phyloP scores from a whole-genome alignment of 2,329 filamentous ascomycete genomes.

The Stagonosporopsis vannaccii region DNA sequence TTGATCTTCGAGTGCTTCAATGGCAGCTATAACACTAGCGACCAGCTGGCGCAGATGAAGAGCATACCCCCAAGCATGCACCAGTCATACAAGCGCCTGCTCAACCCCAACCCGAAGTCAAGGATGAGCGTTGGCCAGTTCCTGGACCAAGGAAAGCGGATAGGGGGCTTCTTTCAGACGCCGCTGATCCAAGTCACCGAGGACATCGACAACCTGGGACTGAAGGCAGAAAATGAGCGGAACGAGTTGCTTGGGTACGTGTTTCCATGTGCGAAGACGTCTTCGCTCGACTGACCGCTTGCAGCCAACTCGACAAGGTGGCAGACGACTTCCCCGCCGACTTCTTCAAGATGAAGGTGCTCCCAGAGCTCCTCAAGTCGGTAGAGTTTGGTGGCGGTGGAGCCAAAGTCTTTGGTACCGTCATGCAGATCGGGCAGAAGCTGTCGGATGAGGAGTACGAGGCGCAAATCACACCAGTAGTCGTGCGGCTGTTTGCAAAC shows the following conservation, averaged over 20 bases:
- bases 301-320: constrained; percentile 78
- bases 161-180: constrained; percentile 89
- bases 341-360: constrained; percentile 96
- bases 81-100: constrained; percentile 85
- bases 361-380: constrained; percentile 95
- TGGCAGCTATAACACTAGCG: constrained; percentile 75
- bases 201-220: constrained; percentile 87
- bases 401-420: constrained; percentile 84
- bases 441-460: constrained; percentile 91
- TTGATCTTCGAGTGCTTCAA: constrained; percentile 93
- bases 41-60: constrained; percentile 86
- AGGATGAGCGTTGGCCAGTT: constrained; percentile 85
- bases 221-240: constrained; percentile 84
- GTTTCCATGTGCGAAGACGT: neutral
- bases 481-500: constrained; percentile 86
- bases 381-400: constrained; percentile 98
- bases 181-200: constrained; percentile 91
- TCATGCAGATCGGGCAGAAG: constrained; percentile 90
- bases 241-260: constrained; percentile 78
- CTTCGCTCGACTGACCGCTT: neutral
- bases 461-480: constrained; percentile 79
- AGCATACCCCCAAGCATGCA: constrained; percentile 89
- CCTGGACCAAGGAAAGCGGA: constrained; percentile 83
- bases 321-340: constrained; percentile 96
- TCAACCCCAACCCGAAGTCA: constrained; percentile 88